These are phyloP conservation scores for Fusarium virguliforme DNA, from an alignment of 2,329 filamentous ascomycete species.

Conservation along the genomic window DNA sequence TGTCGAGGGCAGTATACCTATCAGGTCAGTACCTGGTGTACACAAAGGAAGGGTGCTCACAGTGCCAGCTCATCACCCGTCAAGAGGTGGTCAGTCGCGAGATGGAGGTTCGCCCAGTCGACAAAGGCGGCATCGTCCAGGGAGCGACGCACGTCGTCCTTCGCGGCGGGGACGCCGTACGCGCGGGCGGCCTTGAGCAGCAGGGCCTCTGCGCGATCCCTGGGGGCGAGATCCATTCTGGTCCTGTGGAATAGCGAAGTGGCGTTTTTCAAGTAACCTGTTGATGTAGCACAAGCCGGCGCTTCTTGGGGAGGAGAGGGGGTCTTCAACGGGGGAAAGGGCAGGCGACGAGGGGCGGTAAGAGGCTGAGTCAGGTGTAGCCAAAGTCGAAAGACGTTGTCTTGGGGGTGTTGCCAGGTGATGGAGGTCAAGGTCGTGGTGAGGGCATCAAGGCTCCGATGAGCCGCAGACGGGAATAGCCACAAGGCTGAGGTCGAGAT, in stretches of 20 bases:
- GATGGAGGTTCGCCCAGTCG: conserved; percentile 67
- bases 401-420: not conserved
- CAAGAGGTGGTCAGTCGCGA: conserved; percentile 68
- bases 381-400: conserved; percentile 9
- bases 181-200: conserved; percentile 54
- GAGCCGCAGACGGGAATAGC: conserved; percentile 10
- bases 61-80: conserved; percentile 68
- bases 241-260: conserved; percentile 55
- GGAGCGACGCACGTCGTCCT: conserved; percentile 59
- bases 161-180: conserved; percentile 53
- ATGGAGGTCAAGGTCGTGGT: not conserved
- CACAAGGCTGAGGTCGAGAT: not conserved
- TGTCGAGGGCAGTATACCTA: conserved; percentile 68
- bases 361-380: conserved; percentile 5
- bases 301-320: not conserved
- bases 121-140: conserved; percentile 58
- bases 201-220: conserved; percentile 54
- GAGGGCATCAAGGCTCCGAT: conserved; percentile 14
- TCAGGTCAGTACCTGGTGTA: conserved; percentile 31
- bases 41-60: conserved; percentile 57
- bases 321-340: not conserved
- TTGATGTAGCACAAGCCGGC: conserved; percentile 45
- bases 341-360: not conserved
- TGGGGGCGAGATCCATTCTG: conserved; percentile 52
- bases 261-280: conserved; percentile 50